Evolutionary conservation across 2,329 filamentous ascomycete genomes (phyloP).

Genomic region (Colletotrichum cuscutae): DNA sequence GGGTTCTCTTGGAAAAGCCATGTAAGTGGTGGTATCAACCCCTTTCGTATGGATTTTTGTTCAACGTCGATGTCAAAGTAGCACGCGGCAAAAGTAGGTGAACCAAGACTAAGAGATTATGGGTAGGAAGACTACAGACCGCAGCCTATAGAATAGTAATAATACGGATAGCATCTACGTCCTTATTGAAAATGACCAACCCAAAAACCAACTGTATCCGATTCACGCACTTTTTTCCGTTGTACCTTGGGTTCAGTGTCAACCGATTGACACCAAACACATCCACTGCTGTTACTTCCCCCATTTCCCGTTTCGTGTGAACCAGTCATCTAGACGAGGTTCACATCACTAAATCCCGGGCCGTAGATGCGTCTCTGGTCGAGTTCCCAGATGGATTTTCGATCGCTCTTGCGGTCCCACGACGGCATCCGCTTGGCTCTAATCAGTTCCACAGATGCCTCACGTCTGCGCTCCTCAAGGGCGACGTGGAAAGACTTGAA

Average conservation of each 20-base stretch:
- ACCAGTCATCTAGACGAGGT: slow-evolving; percentile 35
- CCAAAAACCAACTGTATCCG: slow-evolving; percentile 25
- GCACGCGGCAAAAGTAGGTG: background rate
- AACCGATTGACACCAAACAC: background rate
- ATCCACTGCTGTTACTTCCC: background rate
- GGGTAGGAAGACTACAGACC: slow-evolving; percentile 22
- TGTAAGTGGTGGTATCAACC: background rate
- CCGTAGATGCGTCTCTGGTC: slow-evolving; percentile 33
- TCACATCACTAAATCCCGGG: slow-evolving; percentile 34
- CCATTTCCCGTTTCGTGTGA: background rate
- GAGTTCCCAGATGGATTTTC: slow-evolving; percentile 22
- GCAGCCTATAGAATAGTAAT: slow-evolving; percentile 26
- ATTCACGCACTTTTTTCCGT: slow-evolving; percentile 7
- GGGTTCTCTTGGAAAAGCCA: background rate
- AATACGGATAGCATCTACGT: slow-evolving; percentile 28
- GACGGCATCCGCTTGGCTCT: slow-evolving; percentile 23
- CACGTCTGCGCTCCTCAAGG: slow-evolving; percentile 26
- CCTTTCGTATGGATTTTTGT: background rate
- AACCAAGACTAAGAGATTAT: background rate
- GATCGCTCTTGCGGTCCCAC: slow-evolving; percentile 26
- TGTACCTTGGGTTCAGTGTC: background rate
- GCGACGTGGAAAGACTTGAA: slow-evolving; percentile 25
- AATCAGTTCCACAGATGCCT: slow-evolving; percentile 29
- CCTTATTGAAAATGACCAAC: slow-evolving; percentile 26
- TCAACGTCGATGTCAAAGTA: background rate